These are phyloP conservation scores for Penicillium pulvis DNA, from an alignment of 495 filamentous ascomycete genomes.

Conservation along the genomic window DNA sequence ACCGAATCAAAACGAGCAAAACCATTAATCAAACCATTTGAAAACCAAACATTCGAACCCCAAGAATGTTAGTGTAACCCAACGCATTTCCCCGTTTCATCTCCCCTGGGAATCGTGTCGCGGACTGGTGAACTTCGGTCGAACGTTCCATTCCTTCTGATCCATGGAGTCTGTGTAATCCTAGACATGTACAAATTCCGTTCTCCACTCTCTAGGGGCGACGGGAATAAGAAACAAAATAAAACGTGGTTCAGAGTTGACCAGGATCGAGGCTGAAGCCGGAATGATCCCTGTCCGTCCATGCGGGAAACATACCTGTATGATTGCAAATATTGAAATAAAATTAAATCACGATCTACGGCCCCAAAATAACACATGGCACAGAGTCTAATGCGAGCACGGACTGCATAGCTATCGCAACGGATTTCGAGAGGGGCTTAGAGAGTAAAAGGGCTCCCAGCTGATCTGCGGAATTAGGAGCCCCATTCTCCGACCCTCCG, in stretches of 20 bases:
- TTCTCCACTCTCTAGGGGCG: neutral
- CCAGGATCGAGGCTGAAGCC: slow-evolving; percentile 21
- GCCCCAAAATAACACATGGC: slow-evolving; percentile 9
- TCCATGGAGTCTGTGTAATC: neutral
- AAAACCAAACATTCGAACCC: neutral
- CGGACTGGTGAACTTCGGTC: slow-evolving; percentile 7
- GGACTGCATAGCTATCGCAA: slow-evolving; percentile 17
- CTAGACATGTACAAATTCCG: too few relatives aligned
- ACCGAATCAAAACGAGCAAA: too few relatives aligned
- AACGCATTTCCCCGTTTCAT: slow-evolving; percentile 20
- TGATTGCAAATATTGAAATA: neutral
- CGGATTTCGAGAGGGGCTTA: slow-evolving; percentile 1
- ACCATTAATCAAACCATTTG: neutral
- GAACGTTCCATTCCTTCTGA: neutral
- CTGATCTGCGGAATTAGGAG: slow-evolving; percentile 35
- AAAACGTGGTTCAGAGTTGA: slow-evolving; percentile 25
- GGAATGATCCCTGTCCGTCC: slow-evolving; percentile 22
- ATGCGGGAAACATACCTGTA: slow-evolving; percentile 2
- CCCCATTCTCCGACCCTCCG: slow-evolving; percentile 23
- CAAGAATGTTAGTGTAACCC: slow-evolving; percentile 25
- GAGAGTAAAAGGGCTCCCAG: slow-evolving; percentile 17
- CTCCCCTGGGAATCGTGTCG: slow-evolving; percentile 21
- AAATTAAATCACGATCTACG: slow-evolving; percentile 1
- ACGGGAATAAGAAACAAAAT: neutral
- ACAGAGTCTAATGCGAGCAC: slow-evolving; percentile 14